Evolutionary conservation across 2,329 filamentous ascomycete genomes (phyloP), one percentile per base, ranked within the genome.

Genomic region (Neospermospora avenae): DNA sequence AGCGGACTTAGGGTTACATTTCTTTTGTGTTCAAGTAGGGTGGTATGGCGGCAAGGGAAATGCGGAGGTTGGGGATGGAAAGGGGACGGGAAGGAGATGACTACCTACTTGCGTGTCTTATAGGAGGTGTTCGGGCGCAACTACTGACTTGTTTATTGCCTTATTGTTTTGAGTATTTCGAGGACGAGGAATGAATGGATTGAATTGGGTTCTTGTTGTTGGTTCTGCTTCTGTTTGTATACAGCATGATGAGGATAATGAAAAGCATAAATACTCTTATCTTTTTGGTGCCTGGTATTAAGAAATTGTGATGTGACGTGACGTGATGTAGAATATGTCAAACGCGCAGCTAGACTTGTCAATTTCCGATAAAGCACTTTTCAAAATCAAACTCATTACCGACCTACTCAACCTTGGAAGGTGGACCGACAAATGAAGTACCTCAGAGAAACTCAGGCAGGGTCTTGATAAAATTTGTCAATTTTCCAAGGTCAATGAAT

Each of bases 71-170:
- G 34, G 57, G 55, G 20, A 52, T 58, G 44, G 51, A 44, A 20
- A 35, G 16, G 20, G 41, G 42, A n/a, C 20, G 56, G 45, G n/a
- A 35, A 44, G 37, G 16, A 52, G 53, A 54, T 13, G 37, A 31
- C 44, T 51, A 28, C 16, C 24, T 54, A 46, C 41, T 35, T 51
- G 34, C 22, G 16, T 59, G 59, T 61, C 37, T 59, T 24, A 61
- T 55, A 54, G 41, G 55, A 51, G 58, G 61, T 42, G 56, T 61
- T 31, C 48, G 20, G 62, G 62, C 62, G 62, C 57, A 59, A 59
- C 57, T 58, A 57, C 49, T 57, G 53, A 37, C 44, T 61, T 59
- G 28, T 5, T 31, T n/a, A n/a, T 31, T 31, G 28, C 28, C 11
- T 31, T 31, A 41, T 39, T 51, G 37, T 51, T 58, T 57, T 52